phyloP scores from a whole-genome alignment of 176 grass and related monocot genomes.

The Eleusine indica region DNA sequence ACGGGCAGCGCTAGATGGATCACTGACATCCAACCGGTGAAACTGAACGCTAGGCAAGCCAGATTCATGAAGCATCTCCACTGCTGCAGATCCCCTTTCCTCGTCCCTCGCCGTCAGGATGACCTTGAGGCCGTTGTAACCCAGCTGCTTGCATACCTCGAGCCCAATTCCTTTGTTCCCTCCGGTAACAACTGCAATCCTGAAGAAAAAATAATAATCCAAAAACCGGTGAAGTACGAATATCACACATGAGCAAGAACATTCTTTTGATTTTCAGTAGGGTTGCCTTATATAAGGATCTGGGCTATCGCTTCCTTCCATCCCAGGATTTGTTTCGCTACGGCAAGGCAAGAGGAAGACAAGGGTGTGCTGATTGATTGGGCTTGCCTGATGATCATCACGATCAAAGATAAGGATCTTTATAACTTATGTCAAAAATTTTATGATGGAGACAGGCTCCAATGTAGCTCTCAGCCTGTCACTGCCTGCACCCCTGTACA shows the following conservation, averaged over 20 bases:
- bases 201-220: background rate
- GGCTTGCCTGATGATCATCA: background rate
- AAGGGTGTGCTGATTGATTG: background rate
- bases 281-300: slow-evolving; percentile 29
- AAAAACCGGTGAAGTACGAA: background rate
- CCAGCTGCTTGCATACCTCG: slow-evolving; percentile 57
- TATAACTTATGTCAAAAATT: background rate
- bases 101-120: slow-evolving; percentile 61
- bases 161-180: slow-evolving; percentile 65
- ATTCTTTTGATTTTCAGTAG: background rate
- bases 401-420: background rate
- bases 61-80: slow-evolving; percentile 26
- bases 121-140: slow-evolving; percentile 44
- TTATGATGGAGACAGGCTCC: background rate
- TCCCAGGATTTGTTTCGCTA: background rate
- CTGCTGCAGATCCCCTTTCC: slow-evolving; percentile 39
- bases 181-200: slow-evolving; percentile 64
- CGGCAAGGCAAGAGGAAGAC: slow-evolving; percentile 9
- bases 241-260: background rate
- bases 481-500: background rate
- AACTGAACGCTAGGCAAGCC: slow-evolving; percentile 37
- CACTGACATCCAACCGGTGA: slow-evolving; percentile 52
- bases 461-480: background rate
- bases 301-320: slow-evolving; percentile 10
- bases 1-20: slow-evolving; percentile 28